These are phyloP conservation scores for Bipolaris zeicola DNA, from an alignment of 2,329 filamentous ascomycete species.

Conservation along the genomic window DNA sequence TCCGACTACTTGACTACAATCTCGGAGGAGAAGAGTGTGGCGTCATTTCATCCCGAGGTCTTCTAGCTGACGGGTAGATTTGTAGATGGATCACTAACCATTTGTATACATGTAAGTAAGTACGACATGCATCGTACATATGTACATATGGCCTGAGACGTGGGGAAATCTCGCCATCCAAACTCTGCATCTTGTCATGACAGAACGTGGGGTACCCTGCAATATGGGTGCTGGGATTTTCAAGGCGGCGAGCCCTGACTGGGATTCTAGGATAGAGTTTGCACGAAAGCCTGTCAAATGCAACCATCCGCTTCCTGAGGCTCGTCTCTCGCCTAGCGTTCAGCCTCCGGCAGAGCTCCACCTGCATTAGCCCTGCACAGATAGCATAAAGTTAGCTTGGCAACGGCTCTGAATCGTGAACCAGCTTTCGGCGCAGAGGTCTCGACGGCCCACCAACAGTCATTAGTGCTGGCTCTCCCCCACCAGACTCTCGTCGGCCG, in stretches of 20 bases:
- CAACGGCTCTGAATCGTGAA: slow-evolving; percentile 11
- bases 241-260: neutral
- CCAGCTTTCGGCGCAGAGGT: slow-evolving; percentile 1
- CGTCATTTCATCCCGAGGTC: neutral
- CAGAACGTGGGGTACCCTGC: slow-evolving; percentile 2
- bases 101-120: no score
- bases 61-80: neutral
- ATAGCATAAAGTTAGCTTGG: slow-evolving; percentile 11
- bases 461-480: slow-evolving; percentile 10
- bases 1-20: no score
- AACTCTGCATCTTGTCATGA: neutral
- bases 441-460: slow-evolving; percentile 5
- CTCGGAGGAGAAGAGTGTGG: neutral
- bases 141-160: neutral
- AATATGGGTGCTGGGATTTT: neutral
- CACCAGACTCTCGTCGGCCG: neutral
- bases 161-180: neutral
- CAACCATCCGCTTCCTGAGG: slow-evolving; percentile 5
- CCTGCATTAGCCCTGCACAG: slow-evolving; percentile 7
- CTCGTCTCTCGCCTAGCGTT: slow-evolving; percentile 7
- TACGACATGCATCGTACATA: neutral
- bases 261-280: slow-evolving; percentile 3
- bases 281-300: slow-evolving; percentile 13
- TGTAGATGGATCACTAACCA: neutral
- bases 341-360: slow-evolving; percentile 4